Evolutionary conservation across 805 yeast species (phyloP).

Genomic region (Yueomyces sp.): DNA sequence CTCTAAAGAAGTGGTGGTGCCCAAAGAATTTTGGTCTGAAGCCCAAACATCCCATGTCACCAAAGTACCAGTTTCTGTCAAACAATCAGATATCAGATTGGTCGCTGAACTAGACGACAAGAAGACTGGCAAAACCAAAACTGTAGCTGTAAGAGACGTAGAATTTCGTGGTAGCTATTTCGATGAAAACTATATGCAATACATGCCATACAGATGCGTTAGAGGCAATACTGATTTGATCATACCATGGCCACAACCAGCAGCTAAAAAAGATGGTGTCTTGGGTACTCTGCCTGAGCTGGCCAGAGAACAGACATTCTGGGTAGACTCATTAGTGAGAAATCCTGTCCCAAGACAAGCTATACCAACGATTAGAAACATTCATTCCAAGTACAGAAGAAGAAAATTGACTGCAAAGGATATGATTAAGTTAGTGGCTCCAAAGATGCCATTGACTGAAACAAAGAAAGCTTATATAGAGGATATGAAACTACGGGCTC

Average conservation of each 20-base stretch:
- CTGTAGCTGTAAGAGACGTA: conserved; percentile 69
- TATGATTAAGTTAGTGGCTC: conserved; percentile 48
- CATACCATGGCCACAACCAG: conserved; percentile 86
- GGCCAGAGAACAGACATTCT: conserved; percentile 62
- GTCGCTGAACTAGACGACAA: conserved; percentile 68
- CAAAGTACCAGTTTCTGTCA: conserved; percentile 52
- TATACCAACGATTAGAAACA: conserved; percentile 59
- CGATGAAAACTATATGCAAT: conserved; percentile 57
- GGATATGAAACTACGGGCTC: conserved; percentile 23
- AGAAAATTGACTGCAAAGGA: conserved; percentile 50
- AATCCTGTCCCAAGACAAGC: conserved; percentile 62
- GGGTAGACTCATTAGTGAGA: conserved; percentile 50
- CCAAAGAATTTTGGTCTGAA: conserved; percentile 58
- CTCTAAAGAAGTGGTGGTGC: conserved; percentile 48
- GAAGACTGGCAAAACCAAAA: conserved; percentile 38
- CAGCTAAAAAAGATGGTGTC: conserved; percentile 37
- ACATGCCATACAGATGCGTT: conserved; percentile 69
- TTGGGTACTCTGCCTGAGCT: conserved; percentile 43
- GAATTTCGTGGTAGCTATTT: conserved; percentile 56
- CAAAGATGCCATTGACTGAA: conserved; percentile 63
- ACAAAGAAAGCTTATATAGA: conserved; percentile 47
- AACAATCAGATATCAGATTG: conserved; percentile 48
- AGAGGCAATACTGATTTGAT: conserved; percentile 52
- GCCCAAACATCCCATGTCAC: conserved; percentile 61
- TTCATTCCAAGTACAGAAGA: conserved; percentile 54